phyloP scores from a whole-genome alignment of 441 rosid genomes.

The Bruguiera hainesii region DNA sequence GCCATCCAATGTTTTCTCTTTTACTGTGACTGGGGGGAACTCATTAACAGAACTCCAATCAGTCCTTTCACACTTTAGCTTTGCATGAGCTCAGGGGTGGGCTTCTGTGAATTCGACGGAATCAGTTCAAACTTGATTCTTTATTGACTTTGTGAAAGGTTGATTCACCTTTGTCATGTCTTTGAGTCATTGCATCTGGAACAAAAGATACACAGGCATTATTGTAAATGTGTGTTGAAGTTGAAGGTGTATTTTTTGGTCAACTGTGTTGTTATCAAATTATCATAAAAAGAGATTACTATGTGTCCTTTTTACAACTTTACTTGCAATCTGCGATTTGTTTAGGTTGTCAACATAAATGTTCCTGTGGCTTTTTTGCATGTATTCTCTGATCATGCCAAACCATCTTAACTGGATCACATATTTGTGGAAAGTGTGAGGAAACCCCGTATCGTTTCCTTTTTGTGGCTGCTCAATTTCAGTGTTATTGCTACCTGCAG shows the following conservation, averaged over 20 bases:
- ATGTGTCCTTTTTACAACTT: too few species aligned
- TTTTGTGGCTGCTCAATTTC: neutral
- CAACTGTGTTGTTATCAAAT: neutral
- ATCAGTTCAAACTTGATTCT: neutral
- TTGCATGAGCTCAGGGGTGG: neutral
- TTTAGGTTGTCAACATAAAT: too few species aligned
- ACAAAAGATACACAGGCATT: conserved; percentile 11
- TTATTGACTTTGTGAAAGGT: conserved; percentile 1
- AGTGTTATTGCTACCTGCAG: neutral
- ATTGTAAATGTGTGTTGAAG: conserved; percentile 3
- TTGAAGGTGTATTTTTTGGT: neutral
- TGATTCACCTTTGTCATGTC: conserved; percentile 2
- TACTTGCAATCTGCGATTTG: too few species aligned
- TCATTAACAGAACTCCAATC: neutral
- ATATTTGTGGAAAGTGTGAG: too few species aligned
- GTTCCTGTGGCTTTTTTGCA: too few species aligned
- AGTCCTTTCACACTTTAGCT: neutral
- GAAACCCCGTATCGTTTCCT: too few species aligned
- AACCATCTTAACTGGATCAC: too few species aligned
- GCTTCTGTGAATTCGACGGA: neutral
- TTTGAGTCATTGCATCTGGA: conserved; percentile 5
- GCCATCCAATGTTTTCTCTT: conserved; percentile 10
- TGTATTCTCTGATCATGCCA: too few species aligned
- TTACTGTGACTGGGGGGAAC: neutral
- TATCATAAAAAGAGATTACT: neutral